Evolutionary conservation across 169 alveolate genomes (phyloP).

Genomic region (Cryptosporidium canis): DNA sequence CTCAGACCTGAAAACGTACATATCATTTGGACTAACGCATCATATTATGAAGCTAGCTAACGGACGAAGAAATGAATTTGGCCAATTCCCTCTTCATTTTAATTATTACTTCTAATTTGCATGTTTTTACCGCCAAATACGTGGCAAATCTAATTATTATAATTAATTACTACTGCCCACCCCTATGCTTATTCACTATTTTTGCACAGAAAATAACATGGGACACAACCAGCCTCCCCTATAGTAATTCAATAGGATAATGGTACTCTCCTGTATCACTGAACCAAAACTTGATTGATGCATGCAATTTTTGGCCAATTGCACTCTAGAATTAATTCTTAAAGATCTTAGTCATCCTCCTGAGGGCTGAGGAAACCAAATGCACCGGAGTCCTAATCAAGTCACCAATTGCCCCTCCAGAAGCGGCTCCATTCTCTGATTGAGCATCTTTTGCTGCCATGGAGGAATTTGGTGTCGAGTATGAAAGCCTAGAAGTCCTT

Average conservation of each 20-base stretch:
- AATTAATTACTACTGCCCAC: no score
- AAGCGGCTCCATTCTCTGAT: background rate
- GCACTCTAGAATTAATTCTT: constrained; percentile 4
- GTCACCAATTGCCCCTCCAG: constrained; percentile 27
- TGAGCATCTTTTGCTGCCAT: background rate
- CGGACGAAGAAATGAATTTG: no score
- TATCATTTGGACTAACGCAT: no score
- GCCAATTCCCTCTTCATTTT: no score
- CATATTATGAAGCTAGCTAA: no score
- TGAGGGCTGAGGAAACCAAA: constrained; percentile 52
- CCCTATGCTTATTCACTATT: no score
- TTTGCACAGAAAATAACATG: background rate
- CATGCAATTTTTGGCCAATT: background rate
- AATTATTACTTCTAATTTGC: background rate
- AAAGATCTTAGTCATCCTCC: constrained; percentile 45
- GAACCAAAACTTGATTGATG: background rate
- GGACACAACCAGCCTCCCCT: background rate
- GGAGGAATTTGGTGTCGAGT: background rate
- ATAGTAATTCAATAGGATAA: background rate
- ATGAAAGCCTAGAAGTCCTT: constrained; percentile 11
- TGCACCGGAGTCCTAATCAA: constrained; percentile 63
- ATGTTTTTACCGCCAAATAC: background rate
- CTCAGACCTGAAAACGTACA: no score
- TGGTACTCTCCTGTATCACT: background rate
- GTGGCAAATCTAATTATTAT: background rate